Percentiles rank a stretch among this genome's conserved stretches.
Conservation (phyloP, 1,139 yeast genomes). For the Suhomyces yuchorum region DNA sequence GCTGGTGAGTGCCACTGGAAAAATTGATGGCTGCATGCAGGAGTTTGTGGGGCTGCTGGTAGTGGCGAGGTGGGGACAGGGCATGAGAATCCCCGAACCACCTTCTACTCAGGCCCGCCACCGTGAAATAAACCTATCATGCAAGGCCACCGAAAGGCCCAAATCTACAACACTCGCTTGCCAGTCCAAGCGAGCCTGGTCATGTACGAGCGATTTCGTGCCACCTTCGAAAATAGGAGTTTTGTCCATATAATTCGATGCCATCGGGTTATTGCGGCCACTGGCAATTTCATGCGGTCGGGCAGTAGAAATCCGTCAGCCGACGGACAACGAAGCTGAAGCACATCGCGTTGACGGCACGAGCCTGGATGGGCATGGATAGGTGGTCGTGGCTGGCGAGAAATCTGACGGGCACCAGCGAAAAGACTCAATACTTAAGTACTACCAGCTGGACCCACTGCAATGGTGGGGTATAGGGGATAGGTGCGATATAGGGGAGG, state of each 20-base stretch:
- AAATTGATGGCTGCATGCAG: constrained; percentile 1
- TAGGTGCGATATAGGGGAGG: no score
- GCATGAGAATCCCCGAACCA: background rate
- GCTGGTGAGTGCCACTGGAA: constrained; percentile 3
- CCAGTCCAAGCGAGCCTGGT: no score
- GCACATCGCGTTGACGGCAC: background rate
- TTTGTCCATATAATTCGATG: background rate
- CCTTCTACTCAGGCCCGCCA: background rate
- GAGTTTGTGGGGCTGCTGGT: constrained; percentile 2
- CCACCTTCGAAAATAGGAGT: background rate
- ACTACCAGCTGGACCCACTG: no score
- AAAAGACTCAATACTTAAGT: no score
- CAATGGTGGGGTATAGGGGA: no score
- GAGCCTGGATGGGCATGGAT: no score
- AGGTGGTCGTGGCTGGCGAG: no score
- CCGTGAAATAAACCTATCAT: no score
- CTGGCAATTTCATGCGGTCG: background rate
- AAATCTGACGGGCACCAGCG: no score
- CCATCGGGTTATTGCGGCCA: background rate
- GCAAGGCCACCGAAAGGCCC: no score
- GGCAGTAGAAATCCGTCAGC: background rate
- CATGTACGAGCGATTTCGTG: no score
- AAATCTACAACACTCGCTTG: no score
- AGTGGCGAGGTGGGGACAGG: constrained; percentile 1
- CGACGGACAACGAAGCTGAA: background rate